phyloP scores from a whole-genome alignment of 2,329 filamentous ascomycete genomes.

The Mariannaea elegans region DNA sequence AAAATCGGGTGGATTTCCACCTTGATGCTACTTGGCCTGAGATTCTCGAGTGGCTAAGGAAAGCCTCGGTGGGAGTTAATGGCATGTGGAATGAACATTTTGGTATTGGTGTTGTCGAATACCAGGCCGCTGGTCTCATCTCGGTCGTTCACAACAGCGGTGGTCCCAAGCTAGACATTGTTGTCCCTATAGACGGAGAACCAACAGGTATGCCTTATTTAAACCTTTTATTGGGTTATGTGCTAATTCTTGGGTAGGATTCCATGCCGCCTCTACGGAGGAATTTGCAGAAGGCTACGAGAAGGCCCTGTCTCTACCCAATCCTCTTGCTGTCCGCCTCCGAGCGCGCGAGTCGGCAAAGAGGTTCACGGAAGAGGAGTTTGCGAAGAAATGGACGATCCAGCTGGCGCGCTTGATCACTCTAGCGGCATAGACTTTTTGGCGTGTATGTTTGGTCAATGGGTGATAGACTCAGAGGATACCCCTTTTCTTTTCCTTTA shows the following conservation, averaged over 20 bases:
- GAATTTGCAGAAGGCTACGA: slow-evolving; percentile 86
- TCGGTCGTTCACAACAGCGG: slow-evolving; percentile 93
- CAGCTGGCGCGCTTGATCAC: slow-evolving; percentile 78
- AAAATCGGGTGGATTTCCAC: slow-evolving; percentile 85
- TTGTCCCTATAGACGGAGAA: slow-evolving; percentile 79
- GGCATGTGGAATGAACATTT: slow-evolving; percentile 99
- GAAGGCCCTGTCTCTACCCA: slow-evolving; percentile 75
- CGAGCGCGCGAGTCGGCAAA: slow-evolving; percentile 81
- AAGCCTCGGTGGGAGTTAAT: slow-evolving; percentile 87
- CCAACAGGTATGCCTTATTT: slow-evolving; percentile 72
- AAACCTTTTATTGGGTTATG: not conserved
- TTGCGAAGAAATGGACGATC: slow-evolving; percentile 79
- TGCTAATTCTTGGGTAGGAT: slow-evolving; percentile 62
- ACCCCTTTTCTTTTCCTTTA: slow-evolving; percentile 42
- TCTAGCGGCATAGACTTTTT: slow-evolving; percentile 43
- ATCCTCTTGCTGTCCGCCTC: slow-evolving; percentile 77
- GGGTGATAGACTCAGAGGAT: slow-evolving; percentile 47
- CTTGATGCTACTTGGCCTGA: slow-evolving; percentile 90
- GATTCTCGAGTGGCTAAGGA: slow-evolving; percentile 81
- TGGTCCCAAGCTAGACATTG: slow-evolving; percentile 93
- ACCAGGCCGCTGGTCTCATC: slow-evolving; percentile 93
- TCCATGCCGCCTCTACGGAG: slow-evolving; percentile 79
- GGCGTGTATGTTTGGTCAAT: slow-evolving; percentile 22
- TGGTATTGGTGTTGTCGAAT: slow-evolving; percentile 97
- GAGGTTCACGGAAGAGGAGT: slow-evolving; percentile 89